Evolutionary conservation across 305 asterid species (phyloP).

Genomic region (Stenogyne calaminthoides): DNA sequence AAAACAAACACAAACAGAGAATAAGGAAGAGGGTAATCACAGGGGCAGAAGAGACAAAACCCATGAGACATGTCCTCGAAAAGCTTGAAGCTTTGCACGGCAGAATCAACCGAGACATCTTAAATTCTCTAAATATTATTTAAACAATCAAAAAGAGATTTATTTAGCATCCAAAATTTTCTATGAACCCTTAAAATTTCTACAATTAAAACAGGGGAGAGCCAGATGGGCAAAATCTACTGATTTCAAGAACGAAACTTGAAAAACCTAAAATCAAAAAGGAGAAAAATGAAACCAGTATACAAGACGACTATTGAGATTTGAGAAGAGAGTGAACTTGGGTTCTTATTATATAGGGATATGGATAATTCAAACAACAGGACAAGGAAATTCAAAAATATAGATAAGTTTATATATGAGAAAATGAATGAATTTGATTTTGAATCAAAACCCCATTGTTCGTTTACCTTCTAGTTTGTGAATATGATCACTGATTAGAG

Average conservation of each 20-base stretch:
- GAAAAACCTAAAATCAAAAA: constrained; percentile 25
- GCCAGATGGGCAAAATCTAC: constrained; percentile 25
- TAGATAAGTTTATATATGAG: neutral
- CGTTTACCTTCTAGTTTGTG: constrained; percentile 26
- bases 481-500: constrained; percentile 15
- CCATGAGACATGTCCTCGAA: constrained; percentile 78
- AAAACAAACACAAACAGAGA: neutral
- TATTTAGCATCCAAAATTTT: neutral
- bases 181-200: constrained; percentile 19
- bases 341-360: constrained; percentile 28
- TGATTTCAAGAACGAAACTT: constrained; percentile 14
- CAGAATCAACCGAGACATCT: constrained; percentile 83
- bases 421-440: constrained; percentile 9
- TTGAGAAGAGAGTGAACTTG: constrained; percentile 25
- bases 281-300: constrained; percentile 12
- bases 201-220: neutral
- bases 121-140: constrained; percentile 31
- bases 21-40: constrained; percentile 55
- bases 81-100: constrained; percentile 77
- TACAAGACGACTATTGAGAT: neutral
- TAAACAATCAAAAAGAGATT: neutral
- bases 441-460: constrained; percentile 8
- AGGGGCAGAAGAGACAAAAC: constrained; percentile 72
- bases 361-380: constrained; percentile 46
- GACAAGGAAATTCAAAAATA: constrained; percentile 40